Evolutionary conservation across 2,329 filamentous ascomycete genomes (phyloP).

Genomic region (Diplodia scrobiculata): DNA sequence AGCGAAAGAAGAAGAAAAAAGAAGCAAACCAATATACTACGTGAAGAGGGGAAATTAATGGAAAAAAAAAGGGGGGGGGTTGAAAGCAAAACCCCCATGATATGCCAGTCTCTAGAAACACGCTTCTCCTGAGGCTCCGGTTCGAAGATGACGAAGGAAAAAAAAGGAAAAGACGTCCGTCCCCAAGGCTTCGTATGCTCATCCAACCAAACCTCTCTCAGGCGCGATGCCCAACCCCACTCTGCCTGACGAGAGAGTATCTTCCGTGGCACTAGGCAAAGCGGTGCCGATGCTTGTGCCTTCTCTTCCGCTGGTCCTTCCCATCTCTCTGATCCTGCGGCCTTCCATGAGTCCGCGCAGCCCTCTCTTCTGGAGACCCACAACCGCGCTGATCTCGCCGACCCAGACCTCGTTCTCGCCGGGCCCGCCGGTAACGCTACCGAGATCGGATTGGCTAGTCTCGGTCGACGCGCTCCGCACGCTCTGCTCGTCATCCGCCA

Average conservation of each 20-base stretch:
- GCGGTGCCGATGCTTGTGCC: background rate
- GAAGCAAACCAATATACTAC: background rate
- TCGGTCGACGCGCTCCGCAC: conserved; percentile 33
- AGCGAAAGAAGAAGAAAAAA: background rate
- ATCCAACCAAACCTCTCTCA: conserved; percentile 18
- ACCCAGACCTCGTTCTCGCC: conserved; percentile 70
- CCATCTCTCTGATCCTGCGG: conserved; percentile 76
- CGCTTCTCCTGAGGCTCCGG: background rate
- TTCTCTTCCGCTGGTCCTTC: conserved; percentile 42
- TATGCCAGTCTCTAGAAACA: background rate
- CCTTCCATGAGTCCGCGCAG: conserved; percentile 94
- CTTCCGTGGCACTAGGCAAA: conserved; percentile 5
- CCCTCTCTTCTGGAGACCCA: conserved; percentile 92
- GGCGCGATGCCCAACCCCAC: conserved; percentile 15
- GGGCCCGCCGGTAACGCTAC: conserved; percentile 41
- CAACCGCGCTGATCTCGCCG: conserved; percentile 81
- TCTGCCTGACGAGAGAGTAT: background rate
- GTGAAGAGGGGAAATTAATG: background rate
- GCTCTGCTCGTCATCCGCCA: conserved; percentile 41
- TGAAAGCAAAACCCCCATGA: background rate
- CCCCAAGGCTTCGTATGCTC: background rate
- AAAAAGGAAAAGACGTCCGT: background rate
- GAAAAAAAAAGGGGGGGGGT: too few relatives aligned
- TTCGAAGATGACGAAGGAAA: background rate
- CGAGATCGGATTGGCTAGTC: conserved; percentile 39